Conservation (phyloP, 2,329 filamentous ascomycete species). For the Ceratocystis lukuohia region DNA sequence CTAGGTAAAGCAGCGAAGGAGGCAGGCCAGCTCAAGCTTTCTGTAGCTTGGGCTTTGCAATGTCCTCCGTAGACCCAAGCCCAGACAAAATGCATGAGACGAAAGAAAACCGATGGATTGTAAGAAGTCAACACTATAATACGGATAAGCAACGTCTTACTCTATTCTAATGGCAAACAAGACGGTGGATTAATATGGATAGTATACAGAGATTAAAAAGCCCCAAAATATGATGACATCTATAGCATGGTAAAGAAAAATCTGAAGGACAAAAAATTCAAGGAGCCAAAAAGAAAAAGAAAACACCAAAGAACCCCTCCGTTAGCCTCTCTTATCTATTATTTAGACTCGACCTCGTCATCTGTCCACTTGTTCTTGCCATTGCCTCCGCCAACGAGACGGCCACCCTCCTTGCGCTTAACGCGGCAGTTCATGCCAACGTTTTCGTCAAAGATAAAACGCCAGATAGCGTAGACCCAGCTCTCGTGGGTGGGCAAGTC, state of each 20-base stretch:
- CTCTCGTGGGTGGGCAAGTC: conserved; percentile 75
- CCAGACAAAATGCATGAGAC: not conserved
- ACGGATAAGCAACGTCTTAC: too few species aligned
- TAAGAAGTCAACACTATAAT: too few species aligned
- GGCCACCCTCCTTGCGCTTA: conserved; percentile 70
- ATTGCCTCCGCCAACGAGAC: conserved; percentile 40
- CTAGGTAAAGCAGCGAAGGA: not conserved
- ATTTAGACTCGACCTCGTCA: conserved; percentile 49
- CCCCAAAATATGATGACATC: not conserved
- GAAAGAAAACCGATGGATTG: not conserved
- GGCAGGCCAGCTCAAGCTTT: not conserved
- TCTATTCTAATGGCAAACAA: too few species aligned
- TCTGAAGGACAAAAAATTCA: not conserved
- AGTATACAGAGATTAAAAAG: not conserved
- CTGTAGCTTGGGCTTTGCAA: too few species aligned
- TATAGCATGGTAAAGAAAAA: not conserved
- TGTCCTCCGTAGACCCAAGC: too few species aligned
- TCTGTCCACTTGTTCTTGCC: conserved; percentile 46
- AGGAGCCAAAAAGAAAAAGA: not conserved
- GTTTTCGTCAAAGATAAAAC: conserved; percentile 81
- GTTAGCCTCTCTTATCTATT: not conserved
- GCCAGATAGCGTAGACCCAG: conserved; percentile 90
- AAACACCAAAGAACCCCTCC: not conserved
- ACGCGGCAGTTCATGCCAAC: conserved; percentile 87
- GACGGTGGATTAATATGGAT: not conserved